These are phyloP conservation scores for Pinus taeda DNA, from an alignment of 75 land plant genomes.

Conservation along the genomic window DNA sequence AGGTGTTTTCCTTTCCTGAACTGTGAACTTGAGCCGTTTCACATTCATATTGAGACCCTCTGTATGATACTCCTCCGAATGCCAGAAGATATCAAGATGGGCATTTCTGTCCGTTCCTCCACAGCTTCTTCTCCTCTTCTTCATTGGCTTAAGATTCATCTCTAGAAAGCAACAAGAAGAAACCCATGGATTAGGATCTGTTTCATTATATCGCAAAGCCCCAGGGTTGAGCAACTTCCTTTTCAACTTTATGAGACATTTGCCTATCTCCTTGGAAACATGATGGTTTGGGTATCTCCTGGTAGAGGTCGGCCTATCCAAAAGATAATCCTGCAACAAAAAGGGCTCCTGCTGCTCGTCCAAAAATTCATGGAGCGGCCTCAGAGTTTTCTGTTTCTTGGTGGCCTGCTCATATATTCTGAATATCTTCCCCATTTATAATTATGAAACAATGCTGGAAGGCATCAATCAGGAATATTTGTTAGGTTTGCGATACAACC, in stretches of 20 bases:
- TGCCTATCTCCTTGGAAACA: background rate
- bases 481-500: background rate
- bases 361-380: slow-evolving; percentile 10
- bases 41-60: background rate
- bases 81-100: background rate
- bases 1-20: background rate
- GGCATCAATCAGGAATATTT: background rate
- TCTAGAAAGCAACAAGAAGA: slow-evolving; percentile 7
- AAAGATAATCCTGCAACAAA: slow-evolving; percentile 6
- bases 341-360: slow-evolving; percentile 13
- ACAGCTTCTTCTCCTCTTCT: slow-evolving; percentile 2
- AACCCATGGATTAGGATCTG: background rate
- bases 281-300: background rate
- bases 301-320: slow-evolving; percentile 4
- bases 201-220: background rate
- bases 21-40: slow-evolving; percentile 3
- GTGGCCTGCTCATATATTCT: background rate
- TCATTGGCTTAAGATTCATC: background rate
- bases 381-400: slow-evolving; percentile 2
- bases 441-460: background rate
- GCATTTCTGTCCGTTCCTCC: background rate
- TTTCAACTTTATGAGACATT: background rate
- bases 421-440: slow-evolving; percentile 1
- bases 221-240: background rate
- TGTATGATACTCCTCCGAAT: slow-evolving; percentile 7